These are phyloP conservation scores for Ustilago trichophora DNA, from an alignment of 1,284 basidiomycete species.

Conservation along the genomic window DNA sequence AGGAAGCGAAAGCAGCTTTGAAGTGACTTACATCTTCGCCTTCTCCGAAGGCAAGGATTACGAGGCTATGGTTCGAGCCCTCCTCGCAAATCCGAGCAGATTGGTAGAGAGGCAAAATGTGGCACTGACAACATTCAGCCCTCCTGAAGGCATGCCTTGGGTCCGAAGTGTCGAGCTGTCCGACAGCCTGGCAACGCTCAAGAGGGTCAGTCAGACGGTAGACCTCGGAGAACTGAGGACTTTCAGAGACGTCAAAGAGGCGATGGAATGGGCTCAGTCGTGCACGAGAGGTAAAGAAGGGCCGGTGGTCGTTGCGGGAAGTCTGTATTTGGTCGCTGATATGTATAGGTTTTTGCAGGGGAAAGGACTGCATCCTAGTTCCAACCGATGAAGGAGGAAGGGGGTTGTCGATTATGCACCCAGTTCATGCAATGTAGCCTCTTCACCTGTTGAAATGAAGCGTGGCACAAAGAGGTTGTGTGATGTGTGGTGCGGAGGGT, in stretches of 20 bases:
- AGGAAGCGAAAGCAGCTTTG: conserved; percentile 6
- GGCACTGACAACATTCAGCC: conserved; percentile 55
- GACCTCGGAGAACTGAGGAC: conserved; percentile 20
- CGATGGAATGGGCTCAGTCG: conserved; percentile 37
- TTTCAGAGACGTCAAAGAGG: conserved; percentile 17
- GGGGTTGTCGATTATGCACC: too few relatives aligned
- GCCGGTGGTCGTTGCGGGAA: conserved; percentile 57
- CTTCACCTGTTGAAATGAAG: too few relatives aligned
- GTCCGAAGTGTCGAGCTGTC: conserved; percentile 34
- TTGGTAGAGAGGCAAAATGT: conserved; percentile 47
- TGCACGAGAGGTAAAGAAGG: background rate
- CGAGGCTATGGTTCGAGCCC: conserved; percentile 42
- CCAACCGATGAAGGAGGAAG: too few relatives aligned
- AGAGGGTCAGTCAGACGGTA: conserved; percentile 1
- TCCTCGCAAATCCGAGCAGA: conserved; percentile 15
- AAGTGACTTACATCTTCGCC: conserved; percentile 56
- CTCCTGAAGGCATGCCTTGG: conserved; percentile 66
- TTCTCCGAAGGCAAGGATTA: conserved; percentile 62
- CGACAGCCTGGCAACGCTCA: conserved; percentile 9
- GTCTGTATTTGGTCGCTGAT: conserved; percentile 63
- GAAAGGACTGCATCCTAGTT: too few relatives aligned
- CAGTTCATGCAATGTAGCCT: too few relatives aligned
- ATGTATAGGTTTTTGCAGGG: conserved; percentile 43
- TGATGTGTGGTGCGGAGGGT: too few relatives aligned
- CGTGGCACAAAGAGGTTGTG: too few relatives aligned